Conservation (phyloP, 306 rosid species). For the Corylus avellana region DNA sequence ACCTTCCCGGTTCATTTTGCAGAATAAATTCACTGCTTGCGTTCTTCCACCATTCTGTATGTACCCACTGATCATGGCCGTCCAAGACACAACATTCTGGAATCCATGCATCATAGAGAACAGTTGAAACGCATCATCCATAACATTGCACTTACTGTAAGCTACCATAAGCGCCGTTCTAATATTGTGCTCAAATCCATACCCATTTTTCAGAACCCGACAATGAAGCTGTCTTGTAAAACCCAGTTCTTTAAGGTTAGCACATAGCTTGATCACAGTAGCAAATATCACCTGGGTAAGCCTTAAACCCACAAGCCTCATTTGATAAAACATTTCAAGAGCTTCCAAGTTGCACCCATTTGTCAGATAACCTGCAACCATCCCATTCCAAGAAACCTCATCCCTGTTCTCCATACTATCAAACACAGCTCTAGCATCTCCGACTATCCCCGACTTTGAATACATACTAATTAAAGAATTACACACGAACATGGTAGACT, state of each 20-base stretch:
- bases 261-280: constrained; percentile 61
- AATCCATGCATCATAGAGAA: constrained; percentile 47
- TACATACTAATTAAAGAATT: constrained; percentile 73
- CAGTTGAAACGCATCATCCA: constrained; percentile 59
- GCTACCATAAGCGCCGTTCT: constrained; percentile 69
- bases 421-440: constrained; percentile 63
- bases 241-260: constrained; percentile 49
- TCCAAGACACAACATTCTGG: constrained; percentile 80
- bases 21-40: constrained; percentile 61
- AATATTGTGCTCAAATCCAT: constrained; percentile 46
- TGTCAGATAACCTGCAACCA: constrained; percentile 64
- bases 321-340: constrained; percentile 52
- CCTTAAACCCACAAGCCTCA: constrained; percentile 58
- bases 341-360: constrained; percentile 62
- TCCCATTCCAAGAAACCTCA: constrained; percentile 75
- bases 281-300: constrained; percentile 57
- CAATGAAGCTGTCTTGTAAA: constrained; percentile 63
- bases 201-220: constrained; percentile 58
- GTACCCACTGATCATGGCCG: constrained; percentile 80
- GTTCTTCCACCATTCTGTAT: constrained; percentile 61
- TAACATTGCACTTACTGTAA: constrained; percentile 62
- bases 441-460: constrained; percentile 59
- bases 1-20: constrained; percentile 66
- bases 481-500: constrained; percentile 42
- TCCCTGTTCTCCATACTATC: constrained; percentile 52